Evolutionary conservation across 2,329 filamentous ascomycete species (phyloP), one percentile per base, ranked within the genome.

Genomic region (Corniculantispora saksenae): DNA sequence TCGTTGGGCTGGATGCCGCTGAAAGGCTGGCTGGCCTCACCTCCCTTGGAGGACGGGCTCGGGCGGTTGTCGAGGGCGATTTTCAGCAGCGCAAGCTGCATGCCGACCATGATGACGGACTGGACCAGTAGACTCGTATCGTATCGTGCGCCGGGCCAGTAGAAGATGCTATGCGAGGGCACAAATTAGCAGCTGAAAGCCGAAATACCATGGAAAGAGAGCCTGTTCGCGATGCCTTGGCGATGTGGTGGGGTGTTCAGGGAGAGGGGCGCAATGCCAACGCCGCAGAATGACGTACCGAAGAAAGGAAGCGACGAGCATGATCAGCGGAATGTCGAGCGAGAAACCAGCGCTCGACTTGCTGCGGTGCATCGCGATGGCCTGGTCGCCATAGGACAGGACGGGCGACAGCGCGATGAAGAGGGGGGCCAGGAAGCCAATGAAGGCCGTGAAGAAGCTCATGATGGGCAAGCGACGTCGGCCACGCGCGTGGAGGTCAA

Each of bases 261-360:
- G 55, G 59, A 55, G 43, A 25, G 51, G 4, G 13, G 23, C 58
- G 47, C 55, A n/a, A n/a, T n/a, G 47, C 40, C 13, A 12, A n/a
- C n/a, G 50, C 12, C n/a, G 29, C 25, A 25, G 15, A 12, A 53
- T 38, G 43, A 67, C 79, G 55, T 73, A 90, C 86, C 87, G 87
- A 63, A 90, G 78, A 63, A 91, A 78, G 3, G 88, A 91, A 32
- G 89, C 87, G 62, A 90, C 83, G 59, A 91, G 84, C 89, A 91
- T 91, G 67, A 91, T 91, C 65, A 91, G 79, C 38, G 89, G 89
- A 53, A 90, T 91, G 71, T 91, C 89, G 67, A 91, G 81, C 21
- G 88, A 91, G 78, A 91, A 91, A 64, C 88, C 88, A 17, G 85
- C 86, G 69, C 87, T 90, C 51, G 86, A 87, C 75, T 85, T 87